Base-by-base conservation (phyloP, 371 early-diverging fungal genomes). In the Entomophthora muscae region DNA sequence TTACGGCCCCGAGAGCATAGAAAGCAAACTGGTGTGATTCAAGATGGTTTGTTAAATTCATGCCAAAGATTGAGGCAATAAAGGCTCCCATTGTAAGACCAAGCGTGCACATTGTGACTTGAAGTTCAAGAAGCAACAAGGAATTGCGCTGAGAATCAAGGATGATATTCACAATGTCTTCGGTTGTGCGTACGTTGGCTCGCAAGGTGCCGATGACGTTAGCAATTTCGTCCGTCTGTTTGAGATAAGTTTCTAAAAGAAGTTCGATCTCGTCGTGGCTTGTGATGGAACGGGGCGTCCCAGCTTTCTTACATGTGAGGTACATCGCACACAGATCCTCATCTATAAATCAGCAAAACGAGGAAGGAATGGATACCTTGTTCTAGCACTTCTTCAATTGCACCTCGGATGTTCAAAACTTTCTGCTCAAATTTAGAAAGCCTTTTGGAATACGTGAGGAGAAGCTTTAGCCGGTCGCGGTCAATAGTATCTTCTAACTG, bases 261-360 rank as follows among this genome's bases (percentile, higher is more conserved):
- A 91, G 72, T 71, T 93, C 94, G 26, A 84, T 82, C 64, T 93
- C 94, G 61, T 88, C 86, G 64, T 92, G 91, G 57, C 86, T 83
- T 21, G 80, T 71, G 17, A 73, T 66, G 21, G 70, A 72, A 32
- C 85, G 76, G 1, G 78, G 74, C 3, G 65, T 63, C 7, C 83
- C 85, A 5, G 68, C 64, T 53, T 79, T 79, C 72, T 90, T 91
- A 31, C 80, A 85, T 3, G 90, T 83, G 64, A 93, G 70, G 68
- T 89, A 93, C 90, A 93, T 86, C 52, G 76, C 86, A 0, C 89
- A 90, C 65, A 93, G 69, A 67, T 93, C 94, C 32, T 91, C 91
- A 70, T 91, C 91, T 83, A 69, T 30, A 30, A 69, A 67, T 31
- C 12, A 57, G 29, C 22, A 51, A n/a, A 28, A 3, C 28, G 24